These are phyloP conservation scores for Eutrema heterophyllum DNA, from an alignment of 345 rosid species.

Conservation along the genomic window DNA sequence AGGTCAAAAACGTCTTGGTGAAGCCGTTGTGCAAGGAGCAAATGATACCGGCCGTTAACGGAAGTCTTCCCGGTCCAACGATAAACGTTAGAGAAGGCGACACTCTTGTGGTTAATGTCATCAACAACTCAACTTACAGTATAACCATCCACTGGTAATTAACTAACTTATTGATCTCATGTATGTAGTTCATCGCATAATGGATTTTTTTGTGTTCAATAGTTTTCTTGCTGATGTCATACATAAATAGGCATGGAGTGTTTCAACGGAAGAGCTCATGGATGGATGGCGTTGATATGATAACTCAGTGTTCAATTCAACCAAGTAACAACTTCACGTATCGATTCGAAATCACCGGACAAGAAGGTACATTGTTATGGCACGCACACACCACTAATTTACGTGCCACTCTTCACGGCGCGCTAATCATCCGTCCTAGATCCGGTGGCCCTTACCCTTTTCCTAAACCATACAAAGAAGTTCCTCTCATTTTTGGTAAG, in stretches of 20 bases:
- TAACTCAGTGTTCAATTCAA: conserved; percentile 40
- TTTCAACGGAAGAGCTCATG: conserved; percentile 30
- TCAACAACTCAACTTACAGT: conserved; percentile 68
- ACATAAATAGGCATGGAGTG: conserved; percentile 34
- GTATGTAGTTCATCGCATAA: too few relatives aligned
- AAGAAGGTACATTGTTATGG: conserved; percentile 47
- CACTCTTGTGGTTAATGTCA: conserved; percentile 60
- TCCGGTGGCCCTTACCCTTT: conserved; percentile 20
- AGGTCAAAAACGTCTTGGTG: conserved; percentile 56
- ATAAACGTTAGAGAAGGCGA: conserved; percentile 62
- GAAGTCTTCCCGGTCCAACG: conserved; percentile 65
- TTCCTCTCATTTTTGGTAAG: conserved; percentile 20
- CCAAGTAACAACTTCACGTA: conserved; percentile 33
- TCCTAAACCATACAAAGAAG: conserved; percentile 22
- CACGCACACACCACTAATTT: conserved; percentile 29
- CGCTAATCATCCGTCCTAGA: conserved; percentile 40
- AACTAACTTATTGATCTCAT: not conserved
- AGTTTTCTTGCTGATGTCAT: too few relatives aligned
- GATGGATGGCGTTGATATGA: conserved; percentile 35
- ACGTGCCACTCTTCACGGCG: conserved; percentile 42
- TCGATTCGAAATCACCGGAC: conserved; percentile 29
- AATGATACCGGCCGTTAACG: conserved; percentile 61
- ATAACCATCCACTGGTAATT: conserved; percentile 76
- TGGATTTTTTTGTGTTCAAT: too few relatives aligned
- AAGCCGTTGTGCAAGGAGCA: conserved; percentile 43